Conservation (phyloP, 768 basidiomycete genomes). For the Kwoniella heveanensis region DNA sequence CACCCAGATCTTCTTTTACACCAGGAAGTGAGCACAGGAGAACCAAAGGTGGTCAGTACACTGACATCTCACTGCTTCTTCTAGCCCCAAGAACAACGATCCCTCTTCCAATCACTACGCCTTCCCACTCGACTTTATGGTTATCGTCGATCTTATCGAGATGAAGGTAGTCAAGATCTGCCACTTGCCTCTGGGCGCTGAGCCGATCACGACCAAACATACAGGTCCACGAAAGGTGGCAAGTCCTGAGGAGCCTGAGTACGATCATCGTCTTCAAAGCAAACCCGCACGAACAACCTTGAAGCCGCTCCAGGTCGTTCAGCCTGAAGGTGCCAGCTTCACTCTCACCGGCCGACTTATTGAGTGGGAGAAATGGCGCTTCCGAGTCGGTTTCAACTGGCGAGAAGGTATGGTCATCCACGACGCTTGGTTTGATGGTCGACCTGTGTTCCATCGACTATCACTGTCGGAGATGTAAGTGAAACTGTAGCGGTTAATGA, state of each 20-base stretch:
- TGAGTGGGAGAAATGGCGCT: slow-evolving; percentile 96
- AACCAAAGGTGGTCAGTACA: too few species aligned
- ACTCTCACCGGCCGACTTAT: slow-evolving; percentile 69
- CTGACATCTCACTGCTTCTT: too few species aligned
- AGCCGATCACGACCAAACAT: slow-evolving; percentile 6
- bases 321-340: slow-evolving; percentile 35
- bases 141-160: slow-evolving; percentile 18
- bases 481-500: too few species aligned
- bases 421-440: slow-evolving; percentile 41
- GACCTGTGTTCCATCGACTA: slow-evolving; percentile 38
- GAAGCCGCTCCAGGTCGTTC: slow-evolving; percentile 16
- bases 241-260: slow-evolving; percentile 15
- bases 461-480: slow-evolving; percentile 40
- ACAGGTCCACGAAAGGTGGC: slow-evolving; percentile 1
- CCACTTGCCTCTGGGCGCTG: slow-evolving; percentile 2
- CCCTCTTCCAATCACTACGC: too few species aligned
- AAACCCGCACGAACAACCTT: slow-evolving; percentile 5
- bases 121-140: too few species aligned
- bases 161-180: slow-evolving; percentile 9
- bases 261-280: slow-evolving; percentile 5
- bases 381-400: slow-evolving; percentile 72
- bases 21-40: slow-evolving; percentile 20
- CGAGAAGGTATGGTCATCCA: slow-evolving; percentile 40
- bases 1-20: slow-evolving; percentile 19
- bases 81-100: too few species aligned